Evolutionary conservation across 768 basidiomycete species (phyloP).

Genomic region (Lactarius pseudohatsudake): DNA sequence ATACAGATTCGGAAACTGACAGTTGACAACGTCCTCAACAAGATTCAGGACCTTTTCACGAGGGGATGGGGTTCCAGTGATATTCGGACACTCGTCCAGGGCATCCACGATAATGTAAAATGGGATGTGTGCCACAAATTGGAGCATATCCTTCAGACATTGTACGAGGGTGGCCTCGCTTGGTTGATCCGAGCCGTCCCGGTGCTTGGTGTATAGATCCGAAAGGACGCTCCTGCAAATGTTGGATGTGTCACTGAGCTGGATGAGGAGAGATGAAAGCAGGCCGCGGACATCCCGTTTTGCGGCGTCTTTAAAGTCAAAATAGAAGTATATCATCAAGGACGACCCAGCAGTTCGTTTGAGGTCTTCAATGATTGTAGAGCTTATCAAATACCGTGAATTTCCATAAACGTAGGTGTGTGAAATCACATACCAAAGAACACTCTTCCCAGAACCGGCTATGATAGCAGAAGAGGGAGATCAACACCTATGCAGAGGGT

Average conservation of each 20-base stretch:
- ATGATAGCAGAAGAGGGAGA: no score
- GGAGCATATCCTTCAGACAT: conserved; percentile 1
- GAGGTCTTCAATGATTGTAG: conserved; percentile 7
- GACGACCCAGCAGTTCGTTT: not conserved
- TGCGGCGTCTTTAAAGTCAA: not conserved
- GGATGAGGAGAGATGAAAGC: conserved; percentile 1
- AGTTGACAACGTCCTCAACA: no score
- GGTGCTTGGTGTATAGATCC: not conserved
- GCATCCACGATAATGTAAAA: conserved; percentile 6
- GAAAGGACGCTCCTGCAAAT: not conserved
- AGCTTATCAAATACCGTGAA: not conserved
- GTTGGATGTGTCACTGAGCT: not conserved
- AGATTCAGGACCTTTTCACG: conserved; percentile 1
- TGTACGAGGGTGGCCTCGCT: not conserved
- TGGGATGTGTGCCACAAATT: not conserved
- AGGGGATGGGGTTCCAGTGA: not conserved
- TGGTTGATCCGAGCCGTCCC: not conserved
- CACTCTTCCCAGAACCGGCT: conserved; percentile 14
- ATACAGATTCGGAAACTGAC: conserved; percentile 1
- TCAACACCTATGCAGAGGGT: no score
- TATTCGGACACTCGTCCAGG: conserved; percentile 9
- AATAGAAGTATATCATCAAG: not conserved
- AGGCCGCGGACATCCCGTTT: conserved; percentile 1
- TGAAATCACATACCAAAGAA: not conserved
- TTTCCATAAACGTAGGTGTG: not conserved